Evolutionary conservation across 495 filamentous ascomycete genomes (phyloP), one percentile per base, ranked within the genome.

Genomic region (Podospora conica): DNA sequence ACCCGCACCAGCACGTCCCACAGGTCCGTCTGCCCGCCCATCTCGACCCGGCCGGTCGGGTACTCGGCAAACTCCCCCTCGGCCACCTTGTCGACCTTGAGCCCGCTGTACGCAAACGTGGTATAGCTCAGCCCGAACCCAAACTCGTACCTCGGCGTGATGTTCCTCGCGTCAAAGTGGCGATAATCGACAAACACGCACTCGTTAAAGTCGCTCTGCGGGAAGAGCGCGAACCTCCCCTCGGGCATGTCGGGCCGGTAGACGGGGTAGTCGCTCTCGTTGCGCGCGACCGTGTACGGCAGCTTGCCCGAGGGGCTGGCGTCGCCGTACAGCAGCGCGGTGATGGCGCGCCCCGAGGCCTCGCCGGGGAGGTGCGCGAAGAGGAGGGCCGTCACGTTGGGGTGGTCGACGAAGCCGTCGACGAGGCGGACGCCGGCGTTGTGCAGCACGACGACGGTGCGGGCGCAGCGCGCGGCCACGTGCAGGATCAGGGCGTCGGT

Each of bases 71-170:
- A 18, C 18, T 70, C 68, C 3, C 64, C 65, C n/a, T 64, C 73
- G 0, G 61, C 61, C 6, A 65, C 57, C 25, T 70, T 65, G 3
- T 74, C 59, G 48, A 87, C 70, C 1, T 66, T 23, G 1, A 87
- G 76, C 23, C 68, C 70, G 1, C 80, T 76, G 65, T 82, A 85
- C 18, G 74, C 66, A 73, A 90, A 91, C 1, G 82, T 87, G 6
- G 88, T 90, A 73, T 90, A 91, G 20, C 84, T 86, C 2, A 91
- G 77, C 1, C 90, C 90, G 62, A 85, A 91, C 12, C 90, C 90
- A 68, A 92, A 92, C 68, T 88, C 86, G 66, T 84, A 92, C 7
- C 86, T 80, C 1, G 88, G 88, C 1, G 77, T 81, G 68, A 90
- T 84, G 65, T 88, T 86, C 60, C 83, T 71, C 48, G 78, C 79